phyloP scores from a whole-genome alignment of 2,329 filamentous ascomycete species.

The Fusarium mexicanum region DNA sequence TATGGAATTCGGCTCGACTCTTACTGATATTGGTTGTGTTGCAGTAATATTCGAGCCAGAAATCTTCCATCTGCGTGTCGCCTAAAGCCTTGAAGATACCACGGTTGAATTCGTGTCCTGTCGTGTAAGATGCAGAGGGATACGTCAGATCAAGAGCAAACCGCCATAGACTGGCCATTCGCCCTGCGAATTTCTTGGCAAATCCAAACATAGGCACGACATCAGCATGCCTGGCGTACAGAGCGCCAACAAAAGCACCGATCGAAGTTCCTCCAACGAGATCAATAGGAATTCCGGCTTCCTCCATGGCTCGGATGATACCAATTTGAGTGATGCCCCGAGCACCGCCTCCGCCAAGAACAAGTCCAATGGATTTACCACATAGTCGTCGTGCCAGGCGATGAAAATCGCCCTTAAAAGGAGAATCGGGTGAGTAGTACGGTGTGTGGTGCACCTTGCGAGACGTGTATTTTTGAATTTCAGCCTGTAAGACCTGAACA shows the following conservation, averaged over 20 bases:
- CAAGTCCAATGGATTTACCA: constrained; percentile 92
- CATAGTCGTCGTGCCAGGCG: constrained; percentile 88
- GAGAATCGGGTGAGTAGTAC: constrained; percentile 89
- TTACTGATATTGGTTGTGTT: constrained; percentile 99
- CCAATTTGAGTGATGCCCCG: constrained; percentile 92
- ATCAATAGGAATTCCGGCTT: constrained; percentile 95
- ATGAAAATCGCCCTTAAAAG: constrained; percentile 97
- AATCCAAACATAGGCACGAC: constrained; percentile 96
- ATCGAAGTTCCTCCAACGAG: constrained; percentile 96
- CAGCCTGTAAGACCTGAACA: constrained; percentile 93
- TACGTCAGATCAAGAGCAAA: constrained; percentile 97
- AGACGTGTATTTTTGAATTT: constrained; percentile 98
- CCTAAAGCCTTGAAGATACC: constrained; percentile 99
- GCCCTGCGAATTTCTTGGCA: constrained; percentile 95
- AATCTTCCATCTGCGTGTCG: constrained; percentile 97
- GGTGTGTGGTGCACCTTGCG: constrained; percentile 88
- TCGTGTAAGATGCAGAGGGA: constrained; percentile 95
- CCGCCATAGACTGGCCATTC: constrained; percentile 99
- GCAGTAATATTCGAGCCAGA: constrained; percentile 99
- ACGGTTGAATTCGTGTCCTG: constrained; percentile 97
- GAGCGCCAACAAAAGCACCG: constrained; percentile 90
- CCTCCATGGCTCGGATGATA: constrained; percentile 93
- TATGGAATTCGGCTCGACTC: constrained; percentile 90
- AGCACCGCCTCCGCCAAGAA: constrained; percentile 92
- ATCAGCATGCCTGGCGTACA: constrained; percentile 96